Percentiles rank a stretch among this genome's conserved stretches.
phyloP scores from a whole-genome alignment of 345 rosid genomes.

The Syzygium aqueum region DNA sequence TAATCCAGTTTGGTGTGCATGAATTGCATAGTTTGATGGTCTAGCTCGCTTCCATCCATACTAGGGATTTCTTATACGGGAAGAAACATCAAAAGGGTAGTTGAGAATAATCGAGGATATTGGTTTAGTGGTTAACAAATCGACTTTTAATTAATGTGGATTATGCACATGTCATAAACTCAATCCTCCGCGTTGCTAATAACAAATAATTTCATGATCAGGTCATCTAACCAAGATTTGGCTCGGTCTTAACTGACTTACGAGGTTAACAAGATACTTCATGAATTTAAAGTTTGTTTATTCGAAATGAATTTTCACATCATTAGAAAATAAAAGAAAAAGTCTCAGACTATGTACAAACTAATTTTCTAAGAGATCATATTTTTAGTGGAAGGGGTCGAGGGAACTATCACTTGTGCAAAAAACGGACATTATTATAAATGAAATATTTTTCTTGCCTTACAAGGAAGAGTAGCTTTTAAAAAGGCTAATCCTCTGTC shows the following conservation, averaged over 20 bases:
- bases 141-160: neutral
- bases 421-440: neutral
- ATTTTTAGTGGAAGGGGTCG: neutral
- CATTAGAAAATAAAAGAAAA: neutral
- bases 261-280: neutral
- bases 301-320: neutral
- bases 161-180: neutral
- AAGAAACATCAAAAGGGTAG: neutral
- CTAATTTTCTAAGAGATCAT: neutral
- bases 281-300: neutral
- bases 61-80: neutral
- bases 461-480: neutral
- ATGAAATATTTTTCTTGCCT: neutral
- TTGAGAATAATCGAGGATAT: neutral
- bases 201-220: neutral
- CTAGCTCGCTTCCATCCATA: neutral
- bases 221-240: neutral
- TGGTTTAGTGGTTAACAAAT: neutral
- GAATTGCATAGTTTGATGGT: neutral
- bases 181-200: neutral
- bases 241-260: neutral
- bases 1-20: neutral
- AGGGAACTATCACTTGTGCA: neutral
- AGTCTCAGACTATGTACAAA: neutral
- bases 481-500: neutral